Conservation (phyloP, 2,329 filamentous ascomycete species). For the Hymenoscyphus albidus region DNA sequence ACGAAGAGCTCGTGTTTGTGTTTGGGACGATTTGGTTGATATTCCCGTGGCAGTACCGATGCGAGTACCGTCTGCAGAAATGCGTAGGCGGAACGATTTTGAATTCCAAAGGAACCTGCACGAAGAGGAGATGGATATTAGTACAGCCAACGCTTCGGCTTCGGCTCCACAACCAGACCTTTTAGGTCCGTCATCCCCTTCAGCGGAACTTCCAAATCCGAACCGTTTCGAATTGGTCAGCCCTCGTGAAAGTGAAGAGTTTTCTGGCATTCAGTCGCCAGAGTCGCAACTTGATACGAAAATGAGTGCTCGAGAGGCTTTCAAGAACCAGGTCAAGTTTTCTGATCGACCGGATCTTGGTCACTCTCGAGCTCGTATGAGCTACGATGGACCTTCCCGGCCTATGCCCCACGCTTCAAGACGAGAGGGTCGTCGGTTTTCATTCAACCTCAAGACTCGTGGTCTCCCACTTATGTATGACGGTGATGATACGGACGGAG, state of each 20-base stretch:
- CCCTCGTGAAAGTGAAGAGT: constrained; percentile 35
- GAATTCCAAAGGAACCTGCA: constrained; percentile 42
- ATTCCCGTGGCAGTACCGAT: constrained; percentile 92
- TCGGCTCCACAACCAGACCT: constrained; percentile 60
- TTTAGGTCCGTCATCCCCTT: constrained; percentile 50
- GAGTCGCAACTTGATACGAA: constrained; percentile 20
- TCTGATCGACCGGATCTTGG: constrained; percentile 28
- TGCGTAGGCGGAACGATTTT: constrained; percentile 60
- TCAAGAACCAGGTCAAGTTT: constrained; percentile 29
- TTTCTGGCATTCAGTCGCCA: constrained; percentile 19
- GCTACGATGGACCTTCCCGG: constrained; percentile 34
- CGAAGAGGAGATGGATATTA: constrained; percentile 93
- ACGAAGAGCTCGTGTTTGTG: constrained; percentile 82
- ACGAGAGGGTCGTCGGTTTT: constrained; percentile 34
- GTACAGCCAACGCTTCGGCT: constrained; percentile 60
- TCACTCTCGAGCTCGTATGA: constrained; percentile 32
- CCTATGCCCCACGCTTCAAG: constrained; percentile 20
- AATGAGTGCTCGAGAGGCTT: constrained; percentile 18
- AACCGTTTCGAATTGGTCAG: constrained; percentile 67
- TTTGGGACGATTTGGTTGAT: constrained; percentile 97
- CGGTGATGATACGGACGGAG: constrained; percentile 80
- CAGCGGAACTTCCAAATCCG: constrained; percentile 66
- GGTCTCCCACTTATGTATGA: constrained; percentile 46
- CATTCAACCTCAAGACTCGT: constrained; percentile 37
- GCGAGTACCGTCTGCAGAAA: constrained; percentile 78